These are phyloP conservation scores for Hypoxylon crocopeplum DNA, from an alignment of 495 filamentous ascomycete species.

Conservation along the genomic window DNA sequence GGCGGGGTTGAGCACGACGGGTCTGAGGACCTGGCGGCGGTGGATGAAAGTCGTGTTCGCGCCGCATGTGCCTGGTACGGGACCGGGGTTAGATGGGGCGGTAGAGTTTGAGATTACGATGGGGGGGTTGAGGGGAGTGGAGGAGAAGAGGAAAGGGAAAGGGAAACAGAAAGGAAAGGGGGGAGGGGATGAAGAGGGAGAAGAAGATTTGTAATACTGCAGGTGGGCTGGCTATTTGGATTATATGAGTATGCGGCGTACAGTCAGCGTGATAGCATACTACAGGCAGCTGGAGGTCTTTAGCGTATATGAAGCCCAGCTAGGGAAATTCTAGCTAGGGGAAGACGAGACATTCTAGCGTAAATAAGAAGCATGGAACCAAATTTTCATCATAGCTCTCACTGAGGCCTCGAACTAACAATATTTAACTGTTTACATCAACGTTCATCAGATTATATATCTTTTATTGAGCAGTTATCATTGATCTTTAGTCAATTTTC, in stretches of 20 bases:
- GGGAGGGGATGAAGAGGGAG: background rate
- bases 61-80: slow-evolving; percentile 64
- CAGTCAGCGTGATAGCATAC: no score
- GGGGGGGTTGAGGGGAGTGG: slow-evolving; percentile 57
- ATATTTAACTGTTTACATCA: no score
- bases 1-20: slow-evolving; percentile 22
- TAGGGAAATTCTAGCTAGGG: no score
- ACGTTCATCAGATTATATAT: background rate
- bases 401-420: no score
- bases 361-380: no score
- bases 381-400: no score
- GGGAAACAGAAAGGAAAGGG: slow-evolving; percentile 9
- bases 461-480: background rate
- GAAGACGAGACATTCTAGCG: no score
- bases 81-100: slow-evolving; percentile 49
- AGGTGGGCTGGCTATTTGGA: background rate
- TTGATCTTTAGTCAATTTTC: background rate
- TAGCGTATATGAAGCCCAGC: no score
- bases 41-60: slow-evolving; percentile 85
- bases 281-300: no score
- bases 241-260: background rate
- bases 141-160: slow-evolving; percentile 31
- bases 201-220: background rate
- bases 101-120: slow-evolving; percentile 64
- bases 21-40: slow-evolving; percentile 57